Percentiles rank a stretch among this genome's conserved stretches.
Evolutionary conservation across 2,329 filamentous ascomycete species (phyloP).

Genomic region (Purpureocillium lavendulum): DNA sequence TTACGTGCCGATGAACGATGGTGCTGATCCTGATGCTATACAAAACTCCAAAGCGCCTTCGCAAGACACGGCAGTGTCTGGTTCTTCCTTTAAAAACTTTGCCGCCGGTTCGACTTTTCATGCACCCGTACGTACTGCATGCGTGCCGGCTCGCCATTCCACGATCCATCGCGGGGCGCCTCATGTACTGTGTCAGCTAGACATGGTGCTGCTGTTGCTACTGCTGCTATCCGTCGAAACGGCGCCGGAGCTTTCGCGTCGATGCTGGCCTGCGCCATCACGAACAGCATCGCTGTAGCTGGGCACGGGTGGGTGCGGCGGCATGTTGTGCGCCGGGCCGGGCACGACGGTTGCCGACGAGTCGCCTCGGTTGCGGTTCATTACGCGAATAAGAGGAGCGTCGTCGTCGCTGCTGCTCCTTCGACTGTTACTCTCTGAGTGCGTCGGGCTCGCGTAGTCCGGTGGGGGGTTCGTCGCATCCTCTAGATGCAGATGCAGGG

Average conservation of each 20-base stretch:
- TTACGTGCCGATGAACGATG: background rate
- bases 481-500: slow-evolving; percentile 34
- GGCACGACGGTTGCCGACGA: slow-evolving; percentile 34
- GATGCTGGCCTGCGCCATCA: slow-evolving; percentile 30
- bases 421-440: slow-evolving; percentile 46
- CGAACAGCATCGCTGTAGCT: slow-evolving; percentile 71
- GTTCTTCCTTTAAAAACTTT: background rate
- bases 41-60: slow-evolving; percentile 14
- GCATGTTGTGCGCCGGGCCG: slow-evolving; percentile 3
- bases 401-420: slow-evolving; percentile 51
- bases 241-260: slow-evolving; percentile 14
- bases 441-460: slow-evolving; percentile 59
- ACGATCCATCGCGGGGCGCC: no score
- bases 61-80: slow-evolving; percentile 3
- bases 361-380: slow-evolving; percentile 41
- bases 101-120: background rate
- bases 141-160: no score
- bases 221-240: slow-evolving; percentile 4
- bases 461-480: slow-evolving; percentile 58
- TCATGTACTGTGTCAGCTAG: background rate
- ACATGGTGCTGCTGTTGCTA: background rate
- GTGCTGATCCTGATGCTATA: slow-evolving; percentile 13
- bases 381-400: slow-evolving; percentile 40
- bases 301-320: slow-evolving; percentile 48
- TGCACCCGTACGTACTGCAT: background rate